Base-by-base conservation (phyloP, 1,284 basidiomycete species). In the Tremellales sp. region DNA sequence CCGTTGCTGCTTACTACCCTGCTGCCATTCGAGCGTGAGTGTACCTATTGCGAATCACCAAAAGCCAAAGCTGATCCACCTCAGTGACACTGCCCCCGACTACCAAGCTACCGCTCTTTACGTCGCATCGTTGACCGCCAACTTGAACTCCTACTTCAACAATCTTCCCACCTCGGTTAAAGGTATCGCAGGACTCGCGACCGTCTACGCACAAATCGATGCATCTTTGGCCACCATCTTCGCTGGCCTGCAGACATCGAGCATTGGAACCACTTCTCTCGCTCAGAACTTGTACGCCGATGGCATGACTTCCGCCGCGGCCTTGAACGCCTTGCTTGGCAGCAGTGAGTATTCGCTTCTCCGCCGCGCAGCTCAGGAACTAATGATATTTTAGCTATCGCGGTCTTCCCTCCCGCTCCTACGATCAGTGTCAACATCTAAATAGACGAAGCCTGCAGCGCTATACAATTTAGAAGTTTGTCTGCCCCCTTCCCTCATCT, bases 261-360 rank as follows among this genome's bases (percentile, higher is more conserved):
- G 38, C 12, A 13, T 16, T 16, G 48, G 48, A n/a, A 12, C 43
- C 5, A 37, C 43, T 14, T 27, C 44, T 16, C 34, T 50, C 4
- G 32, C 48, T n/a, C 45, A 43, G 24, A 44, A 43, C 8, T 31
- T 50, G n/a, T 50, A 50, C 25, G 48, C 29, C 6, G 48, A 50
- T 27, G 48, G 48, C 5, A 39, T 40, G 39, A 41, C 46, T 32
- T 40, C 40, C 18, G 33, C 34, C 31, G 9, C 10, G 9, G 25
- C 13, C 34, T 22, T 46, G 35, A 27, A 21, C 9, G 33, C 18
- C 21, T 50, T 45, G 27, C 24, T 50, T 33, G 43, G 43, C n/a
- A 50, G 39, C 43, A 50, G 43, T 50, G 34, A 45, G 48, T 41
- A n/a, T 26, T n/a, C 25, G 25, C 16, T 5, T 5, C 14, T 40